These are phyloP conservation scores for Cladosporium sp. DNA, from an alignment of 2,329 filamentous ascomycete genomes.

Conservation along the genomic window DNA sequence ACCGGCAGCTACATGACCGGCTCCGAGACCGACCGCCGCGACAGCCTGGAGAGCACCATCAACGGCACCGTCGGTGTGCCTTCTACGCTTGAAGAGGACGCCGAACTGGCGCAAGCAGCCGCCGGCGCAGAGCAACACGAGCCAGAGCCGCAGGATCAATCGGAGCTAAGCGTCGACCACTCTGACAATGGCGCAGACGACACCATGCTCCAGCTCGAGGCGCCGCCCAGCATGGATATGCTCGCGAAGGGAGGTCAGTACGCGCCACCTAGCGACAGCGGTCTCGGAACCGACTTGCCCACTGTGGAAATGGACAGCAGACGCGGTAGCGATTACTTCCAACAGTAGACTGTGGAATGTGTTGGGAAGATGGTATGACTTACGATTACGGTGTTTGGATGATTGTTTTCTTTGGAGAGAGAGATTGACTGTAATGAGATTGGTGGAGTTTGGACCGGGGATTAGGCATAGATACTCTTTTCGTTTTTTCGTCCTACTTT, in stretches of 20 bases:
- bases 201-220: slow-evolving; percentile 16
- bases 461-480: background rate
- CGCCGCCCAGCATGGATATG: slow-evolving; percentile 23
- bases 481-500: background rate
- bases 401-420: background rate
- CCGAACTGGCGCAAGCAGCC: slow-evolving; percentile 20
- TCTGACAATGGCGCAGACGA: slow-evolving; percentile 10
- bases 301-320: slow-evolving; percentile 26
- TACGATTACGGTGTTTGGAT: background rate
- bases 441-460: background rate
- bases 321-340: slow-evolving; percentile 12
- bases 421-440: background rate
- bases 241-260: slow-evolving; percentile 25
- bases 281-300: slow-evolving; percentile 41
- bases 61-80: slow-evolving; percentile 34
- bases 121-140: slow-evolving; percentile 20
- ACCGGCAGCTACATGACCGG: slow-evolving; percentile 53
- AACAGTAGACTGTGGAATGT: background rate
- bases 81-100: slow-evolving; percentile 37
- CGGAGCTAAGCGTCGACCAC: background rate
- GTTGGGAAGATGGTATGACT: background rate
- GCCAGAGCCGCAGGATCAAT: slow-evolving; percentile 21
- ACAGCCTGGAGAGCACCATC: slow-evolving; percentile 28
- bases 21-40: slow-evolving; percentile 46
- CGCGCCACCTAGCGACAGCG: slow-evolving; percentile 41